Conservation (phyloP, 768 basidiomycete species). For the Jaapia argillacea region DNA sequence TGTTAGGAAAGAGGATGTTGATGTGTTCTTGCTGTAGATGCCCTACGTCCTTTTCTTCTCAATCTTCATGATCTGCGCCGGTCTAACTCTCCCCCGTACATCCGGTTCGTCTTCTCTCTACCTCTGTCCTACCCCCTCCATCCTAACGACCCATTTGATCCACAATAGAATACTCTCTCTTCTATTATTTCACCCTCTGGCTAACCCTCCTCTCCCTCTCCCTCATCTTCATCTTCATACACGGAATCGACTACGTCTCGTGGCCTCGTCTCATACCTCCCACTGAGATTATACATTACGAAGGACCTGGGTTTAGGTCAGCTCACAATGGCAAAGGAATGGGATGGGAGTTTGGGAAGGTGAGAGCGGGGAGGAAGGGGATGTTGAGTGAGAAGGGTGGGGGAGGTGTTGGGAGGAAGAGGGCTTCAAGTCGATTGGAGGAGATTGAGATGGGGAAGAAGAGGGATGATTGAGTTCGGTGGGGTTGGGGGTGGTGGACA, state of each 20-base stretch:
- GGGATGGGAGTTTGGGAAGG: slow-evolving; percentile 21
- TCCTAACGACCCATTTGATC: not conserved
- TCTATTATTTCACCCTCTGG: slow-evolving; percentile 83
- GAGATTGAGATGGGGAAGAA: slow-evolving; percentile 85
- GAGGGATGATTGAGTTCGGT: slow-evolving; percentile 53
- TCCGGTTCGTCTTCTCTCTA: slow-evolving; percentile 65
- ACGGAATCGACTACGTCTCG: slow-evolving; percentile 91
- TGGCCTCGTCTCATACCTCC: slow-evolving; percentile 87
- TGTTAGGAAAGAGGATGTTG: slow-evolving; percentile 1
- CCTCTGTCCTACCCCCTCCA: too few species aligned
- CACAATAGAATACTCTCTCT: slow-evolving; percentile 65
- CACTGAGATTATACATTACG: slow-evolving; percentile 73
- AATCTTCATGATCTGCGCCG: slow-evolving; percentile 81
- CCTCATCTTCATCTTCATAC: slow-evolving; percentile 61
- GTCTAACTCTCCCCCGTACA: slow-evolving; percentile 75
- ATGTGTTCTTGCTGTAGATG: slow-evolving; percentile 37
- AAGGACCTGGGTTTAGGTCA: slow-evolving; percentile 81
- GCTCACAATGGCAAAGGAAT: slow-evolving; percentile 70
- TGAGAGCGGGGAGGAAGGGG: slow-evolving; percentile 25
- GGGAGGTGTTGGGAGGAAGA: slow-evolving; percentile 25
- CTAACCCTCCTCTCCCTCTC: slow-evolving; percentile 51
- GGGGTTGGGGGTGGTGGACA: too few species aligned
- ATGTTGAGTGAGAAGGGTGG: too few species aligned
- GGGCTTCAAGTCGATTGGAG: slow-evolving; percentile 33
- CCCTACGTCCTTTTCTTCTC: slow-evolving; percentile 77